phyloP scores from a whole-genome alignment of 106 monocot genomes.

The Dioscorea alata region DNA sequence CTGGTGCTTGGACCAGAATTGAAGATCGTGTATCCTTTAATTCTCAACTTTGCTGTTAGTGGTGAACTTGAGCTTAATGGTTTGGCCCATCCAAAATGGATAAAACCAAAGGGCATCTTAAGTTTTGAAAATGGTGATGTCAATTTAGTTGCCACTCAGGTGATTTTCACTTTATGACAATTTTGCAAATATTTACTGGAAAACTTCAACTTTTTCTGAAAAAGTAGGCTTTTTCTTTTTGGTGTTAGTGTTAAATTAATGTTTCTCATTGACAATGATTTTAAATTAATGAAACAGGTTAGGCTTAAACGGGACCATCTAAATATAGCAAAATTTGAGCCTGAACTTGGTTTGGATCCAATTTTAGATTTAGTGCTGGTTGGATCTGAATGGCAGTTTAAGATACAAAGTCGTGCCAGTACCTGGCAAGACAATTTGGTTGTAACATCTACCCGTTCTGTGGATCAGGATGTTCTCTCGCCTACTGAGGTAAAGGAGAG shows the following conservation, averaged over 20 bases:
- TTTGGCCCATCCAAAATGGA: slow-evolving; percentile 68
- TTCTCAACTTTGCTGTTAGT: slow-evolving; percentile 95
- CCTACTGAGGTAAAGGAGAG: slow-evolving; percentile 64
- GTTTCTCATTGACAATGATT: no score
- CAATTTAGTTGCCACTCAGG: slow-evolving; percentile 98
- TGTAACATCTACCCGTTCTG: slow-evolving; percentile 90
- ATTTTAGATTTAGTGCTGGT: slow-evolving; percentile 83
- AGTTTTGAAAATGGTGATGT: slow-evolving; percentile 97
- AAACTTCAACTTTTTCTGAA: no score
- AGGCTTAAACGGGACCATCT: slow-evolving; percentile 95
- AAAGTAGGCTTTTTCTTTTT: no score
- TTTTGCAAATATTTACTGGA: background rate
- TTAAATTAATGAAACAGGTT: slow-evolving; percentile 35
- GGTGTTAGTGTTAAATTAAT: no score
- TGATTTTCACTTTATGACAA: slow-evolving; percentile 10
- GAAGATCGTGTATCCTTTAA: slow-evolving; percentile 93
- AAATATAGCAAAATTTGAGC: slow-evolving; percentile 93
- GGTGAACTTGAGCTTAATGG: slow-evolving; percentile 98
- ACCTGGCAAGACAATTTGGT: slow-evolving; percentile 94
- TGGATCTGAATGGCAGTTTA: slow-evolving; percentile 98
- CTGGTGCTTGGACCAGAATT: slow-evolving; percentile 85
- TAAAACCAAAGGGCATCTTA: slow-evolving; percentile 82
- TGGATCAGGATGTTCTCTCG: slow-evolving; percentile 95
- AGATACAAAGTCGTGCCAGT: slow-evolving; percentile 89
- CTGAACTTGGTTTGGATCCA: slow-evolving; percentile 95